Percentiles rank a stretch among this genome's conserved stretches.
These are phyloP conservation scores for Boletus tomentosulus DNA, from an alignment of 768 basidiomycete species.

Conservation along the genomic window DNA sequence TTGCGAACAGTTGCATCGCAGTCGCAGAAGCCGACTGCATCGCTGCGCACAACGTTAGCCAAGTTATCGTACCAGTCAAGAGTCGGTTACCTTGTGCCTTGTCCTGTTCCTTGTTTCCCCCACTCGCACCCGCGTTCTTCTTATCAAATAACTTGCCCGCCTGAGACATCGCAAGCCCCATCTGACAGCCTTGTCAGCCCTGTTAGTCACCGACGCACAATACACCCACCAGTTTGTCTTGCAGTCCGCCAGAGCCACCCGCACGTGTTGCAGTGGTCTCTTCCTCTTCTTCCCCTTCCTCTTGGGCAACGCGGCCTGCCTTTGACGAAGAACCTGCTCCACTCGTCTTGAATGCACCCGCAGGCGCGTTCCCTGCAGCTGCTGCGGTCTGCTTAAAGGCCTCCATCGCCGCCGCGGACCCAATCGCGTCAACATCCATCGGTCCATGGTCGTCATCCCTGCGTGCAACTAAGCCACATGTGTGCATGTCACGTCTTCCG, in stretches of 20 bases:
- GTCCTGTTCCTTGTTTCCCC: conserved; percentile 10
- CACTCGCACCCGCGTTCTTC: conserved; percentile 24
- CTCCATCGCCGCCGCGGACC: conserved; percentile 29
- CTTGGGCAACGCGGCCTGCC: not conserved
- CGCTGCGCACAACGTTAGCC: conserved; percentile 9
- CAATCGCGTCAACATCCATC: conserved; percentile 27
- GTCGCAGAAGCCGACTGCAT: conserved; percentile 31
- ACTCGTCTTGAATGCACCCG: conserved; percentile 16
- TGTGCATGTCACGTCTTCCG: not conserved
- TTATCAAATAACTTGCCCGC: conserved; percentile 32
- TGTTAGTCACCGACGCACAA: not conserved
- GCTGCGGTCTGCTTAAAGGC: conserved; percentile 28
- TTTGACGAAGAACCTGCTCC: not conserved
- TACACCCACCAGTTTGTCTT: conserved; percentile 28
- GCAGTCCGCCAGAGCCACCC: conserved; percentile 17
- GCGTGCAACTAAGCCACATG: not conserved
- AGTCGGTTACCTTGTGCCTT: conserved; percentile 26
- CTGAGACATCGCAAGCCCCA: conserved; percentile 30
- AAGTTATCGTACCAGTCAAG: not conserved
- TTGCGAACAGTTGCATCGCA: conserved; percentile 25
- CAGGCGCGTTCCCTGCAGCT: conserved; percentile 5
- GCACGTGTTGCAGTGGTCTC: conserved; percentile 1
- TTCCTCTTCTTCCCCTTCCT: conserved; percentile 2
- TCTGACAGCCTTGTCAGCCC: conserved; percentile 10
- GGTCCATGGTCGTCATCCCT: conserved; percentile 20